phyloP scores from a whole-genome alignment of 2,329 filamentous ascomycete genomes.

The Arthrobotrys conoides region DNA sequence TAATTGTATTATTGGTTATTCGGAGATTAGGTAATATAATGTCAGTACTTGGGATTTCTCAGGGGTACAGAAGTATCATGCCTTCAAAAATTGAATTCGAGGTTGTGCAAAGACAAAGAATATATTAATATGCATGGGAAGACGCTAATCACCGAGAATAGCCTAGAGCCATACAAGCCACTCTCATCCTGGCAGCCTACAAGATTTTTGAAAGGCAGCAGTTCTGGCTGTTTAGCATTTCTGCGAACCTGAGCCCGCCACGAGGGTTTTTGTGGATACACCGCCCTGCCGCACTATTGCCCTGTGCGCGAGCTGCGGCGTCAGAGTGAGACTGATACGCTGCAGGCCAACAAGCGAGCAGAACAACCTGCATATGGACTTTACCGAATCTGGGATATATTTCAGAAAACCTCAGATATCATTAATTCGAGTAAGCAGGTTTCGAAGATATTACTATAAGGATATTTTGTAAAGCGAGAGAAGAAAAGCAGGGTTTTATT shows the following conservation, averaged over 20 bases:
- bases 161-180: slow-evolving; percentile 13
- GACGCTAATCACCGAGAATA: slow-evolving; percentile 2
- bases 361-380: not conserved
- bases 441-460: slow-evolving; percentile 2
- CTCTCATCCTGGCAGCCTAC: slow-evolving; percentile 6
- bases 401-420: not conserved
- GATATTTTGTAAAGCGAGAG: not conserved
- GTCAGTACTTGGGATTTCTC: too few species aligned
- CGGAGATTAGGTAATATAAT: not conserved
- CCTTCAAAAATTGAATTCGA: not conserved
- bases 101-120: too few species aligned
- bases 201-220: not conserved
- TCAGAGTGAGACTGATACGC: slow-evolving; percentile 12
- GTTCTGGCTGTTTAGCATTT: not conserved
- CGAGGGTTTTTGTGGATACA: not conserved
- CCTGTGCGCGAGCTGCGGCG: slow-evolving; percentile 15
- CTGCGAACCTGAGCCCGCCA: slow-evolving; percentile 15
- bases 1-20: not conserved
- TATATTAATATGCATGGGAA: not conserved
- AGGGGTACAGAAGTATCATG: not conserved
- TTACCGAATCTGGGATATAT: not conserved
- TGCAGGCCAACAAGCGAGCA: slow-evolving; percentile 3
- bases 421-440: not conserved
- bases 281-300: slow-evolving; percentile 10
- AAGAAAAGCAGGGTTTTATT: slow-evolving; percentile 11